Evolutionary conservation across 2,329 filamentous ascomycete species (phyloP).

Genomic region (Microcyclospora pomicola): DNA sequence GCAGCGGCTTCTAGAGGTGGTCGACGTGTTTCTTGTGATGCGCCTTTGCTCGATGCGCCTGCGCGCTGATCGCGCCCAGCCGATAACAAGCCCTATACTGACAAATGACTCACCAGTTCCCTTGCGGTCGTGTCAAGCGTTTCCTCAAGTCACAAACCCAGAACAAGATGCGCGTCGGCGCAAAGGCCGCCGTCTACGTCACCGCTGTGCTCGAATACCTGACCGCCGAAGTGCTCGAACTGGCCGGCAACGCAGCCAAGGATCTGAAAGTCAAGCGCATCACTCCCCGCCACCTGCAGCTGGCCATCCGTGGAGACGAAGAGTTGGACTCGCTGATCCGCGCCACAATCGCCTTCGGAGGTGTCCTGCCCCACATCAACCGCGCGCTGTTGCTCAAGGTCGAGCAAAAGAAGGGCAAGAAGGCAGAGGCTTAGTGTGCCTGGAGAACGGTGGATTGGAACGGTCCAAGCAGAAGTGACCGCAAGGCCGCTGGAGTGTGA

Average conservation of each 20-base stretch:
- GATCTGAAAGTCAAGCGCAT: conserved; percentile 99
- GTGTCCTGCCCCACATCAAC: conserved; percentile 98
- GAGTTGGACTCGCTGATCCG: conserved; percentile 95
- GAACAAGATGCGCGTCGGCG: conserved; percentile 98
- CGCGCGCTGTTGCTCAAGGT: conserved; percentile 89
- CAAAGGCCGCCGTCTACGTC: conserved; percentile 96
- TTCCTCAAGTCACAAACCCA: conserved; percentile 99
- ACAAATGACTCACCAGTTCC: conserved; percentile 71
- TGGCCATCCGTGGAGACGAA: conserved; percentile 92
- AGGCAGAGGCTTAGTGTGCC: too few species aligned
- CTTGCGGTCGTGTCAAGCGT: conserved; percentile 98
- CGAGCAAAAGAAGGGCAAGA: conserved; percentile 89
- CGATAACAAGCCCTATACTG: too few species aligned
- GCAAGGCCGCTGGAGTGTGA: background rate
- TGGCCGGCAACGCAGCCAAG: conserved; percentile 97
- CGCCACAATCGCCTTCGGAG: conserved; percentile 94
- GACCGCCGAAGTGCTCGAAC: conserved; percentile 92
- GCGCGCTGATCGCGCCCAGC: too few species aligned
- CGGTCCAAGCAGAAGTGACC: background rate
- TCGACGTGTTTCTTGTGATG: too few species aligned
- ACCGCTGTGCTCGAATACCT: conserved; percentile 97
- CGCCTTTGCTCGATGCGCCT: background rate
- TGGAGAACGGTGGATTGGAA: too few species aligned
- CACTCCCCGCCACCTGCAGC: conserved; percentile 90
- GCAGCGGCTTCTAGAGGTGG: too few species aligned